phyloP scores from a whole-genome alignment of 208 protist genomes.

The Crithidia brevicula region DNA sequence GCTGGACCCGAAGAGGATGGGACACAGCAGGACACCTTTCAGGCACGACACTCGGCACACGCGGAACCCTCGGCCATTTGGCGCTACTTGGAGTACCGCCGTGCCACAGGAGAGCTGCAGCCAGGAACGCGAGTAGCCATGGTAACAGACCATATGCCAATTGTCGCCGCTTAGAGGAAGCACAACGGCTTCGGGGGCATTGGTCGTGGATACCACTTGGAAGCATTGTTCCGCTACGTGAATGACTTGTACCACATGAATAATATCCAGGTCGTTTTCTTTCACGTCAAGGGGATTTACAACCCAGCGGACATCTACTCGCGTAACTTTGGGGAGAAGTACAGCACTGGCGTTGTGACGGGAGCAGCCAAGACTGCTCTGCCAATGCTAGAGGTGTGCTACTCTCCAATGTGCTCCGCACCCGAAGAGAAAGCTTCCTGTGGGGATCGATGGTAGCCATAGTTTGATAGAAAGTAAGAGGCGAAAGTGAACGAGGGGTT shows the following conservation, averaged over 20 bases:
- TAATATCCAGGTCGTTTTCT: not conserved
- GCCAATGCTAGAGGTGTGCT: not conserved
- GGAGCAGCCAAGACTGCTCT: not conserved
- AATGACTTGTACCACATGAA: slow-evolving; percentile 1
- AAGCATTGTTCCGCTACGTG: slow-evolving; percentile 1
- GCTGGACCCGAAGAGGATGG: not conserved
- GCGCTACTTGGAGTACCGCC: slow-evolving; percentile 1
- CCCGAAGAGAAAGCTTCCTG: not conserved
- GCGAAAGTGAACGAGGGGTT: not conserved
- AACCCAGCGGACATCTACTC: not conserved
- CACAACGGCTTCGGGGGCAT: slow-evolving; percentile 2
- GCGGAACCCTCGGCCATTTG: not conserved
- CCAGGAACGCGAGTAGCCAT: not conserved
- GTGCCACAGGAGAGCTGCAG: not conserved
- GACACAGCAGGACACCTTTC: not conserved
- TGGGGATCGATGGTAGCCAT: slow-evolving; percentile 1
- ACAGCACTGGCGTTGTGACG: not conserved
- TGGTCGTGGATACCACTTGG: not conserved
- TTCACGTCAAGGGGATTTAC: slow-evolving; percentile 8
- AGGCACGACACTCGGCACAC: not conserved
- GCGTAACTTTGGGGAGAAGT: not conserved
- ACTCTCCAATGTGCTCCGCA: not conserved
- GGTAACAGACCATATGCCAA: slow-evolving; percentile 4
- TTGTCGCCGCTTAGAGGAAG: slow-evolving; percentile 2
- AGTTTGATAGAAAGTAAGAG: slow-evolving; percentile 8